phyloP scores from a whole-genome alignment of 2,329 filamentous ascomycete species.

The Nannizzia gypsea region DNA sequence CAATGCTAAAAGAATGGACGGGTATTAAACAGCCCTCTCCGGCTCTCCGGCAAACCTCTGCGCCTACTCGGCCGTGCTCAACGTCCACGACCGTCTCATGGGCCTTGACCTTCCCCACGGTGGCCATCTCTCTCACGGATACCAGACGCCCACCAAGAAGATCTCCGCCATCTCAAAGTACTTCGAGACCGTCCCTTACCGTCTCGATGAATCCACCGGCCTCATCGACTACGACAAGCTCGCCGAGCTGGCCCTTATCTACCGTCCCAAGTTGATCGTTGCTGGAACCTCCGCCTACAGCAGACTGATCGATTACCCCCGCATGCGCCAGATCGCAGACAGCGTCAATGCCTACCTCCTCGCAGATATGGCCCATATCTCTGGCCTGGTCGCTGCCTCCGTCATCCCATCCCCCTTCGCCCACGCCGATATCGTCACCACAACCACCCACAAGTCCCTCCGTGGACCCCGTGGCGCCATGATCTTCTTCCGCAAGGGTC shows the following conservation, averaged over 20 bases:
- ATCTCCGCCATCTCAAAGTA: constrained; percentile 98
- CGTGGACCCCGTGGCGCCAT: constrained; percentile 95
- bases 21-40: constrained; percentile 64
- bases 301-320: constrained; percentile 89
- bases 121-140: constrained; percentile 90
- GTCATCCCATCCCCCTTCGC: constrained; percentile 90
- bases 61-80: constrained; percentile 93
- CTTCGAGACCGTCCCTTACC: constrained; percentile 98
- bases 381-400: constrained; percentile 80
- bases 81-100: constrained; percentile 91
- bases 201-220: constrained; percentile 62
- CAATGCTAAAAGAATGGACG: no score
- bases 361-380: constrained; percentile 98
- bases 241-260: constrained; percentile 79
- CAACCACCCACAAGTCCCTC: constrained; percentile 97
- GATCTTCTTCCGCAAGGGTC: constrained; percentile 99
- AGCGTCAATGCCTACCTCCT: constrained; percentile 87
- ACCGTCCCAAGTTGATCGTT: constrained; percentile 90
- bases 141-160: constrained; percentile 91
- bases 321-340: constrained; percentile 93
- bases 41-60: constrained; percentile 64
- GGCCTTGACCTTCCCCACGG: constrained; percentile 89
- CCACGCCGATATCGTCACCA: constrained; percentile 91
- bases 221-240: constrained; percentile 95
- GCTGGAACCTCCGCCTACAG: constrained; percentile 98